A percentile compares a stretch with the other conserved stretches of the same genome.
These are phyloP conservation scores for Clonostachys rhizophaga DNA, from an alignment of 2,329 filamentous ascomycete species.

Conservation along the genomic window DNA sequence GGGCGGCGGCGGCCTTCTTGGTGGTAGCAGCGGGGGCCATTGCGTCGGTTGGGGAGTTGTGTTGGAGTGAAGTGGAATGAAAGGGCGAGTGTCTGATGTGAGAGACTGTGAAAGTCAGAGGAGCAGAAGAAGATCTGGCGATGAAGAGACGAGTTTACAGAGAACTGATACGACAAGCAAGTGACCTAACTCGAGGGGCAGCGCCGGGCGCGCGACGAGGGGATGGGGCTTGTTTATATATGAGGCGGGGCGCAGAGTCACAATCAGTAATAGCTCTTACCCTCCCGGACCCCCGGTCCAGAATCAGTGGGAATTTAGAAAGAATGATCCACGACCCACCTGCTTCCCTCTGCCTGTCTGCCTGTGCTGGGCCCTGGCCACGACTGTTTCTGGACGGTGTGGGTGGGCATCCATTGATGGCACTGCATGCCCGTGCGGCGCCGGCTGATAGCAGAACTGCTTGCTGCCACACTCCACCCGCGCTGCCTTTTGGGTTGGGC, in stretches of 20 bases:
- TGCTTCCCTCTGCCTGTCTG: not conserved
- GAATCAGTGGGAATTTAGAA: not conserved
- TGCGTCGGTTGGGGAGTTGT: slow-evolving; percentile 19
- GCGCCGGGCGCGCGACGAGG: slow-evolving; percentile 45
- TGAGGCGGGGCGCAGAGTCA: slow-evolving; percentile 46
- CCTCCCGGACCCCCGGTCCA: not conserved
- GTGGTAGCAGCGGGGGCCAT: slow-evolving; percentile 42
- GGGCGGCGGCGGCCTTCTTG: slow-evolving; percentile 45
- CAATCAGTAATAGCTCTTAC: slow-evolving; percentile 43
- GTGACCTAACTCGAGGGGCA: slow-evolving; percentile 14
- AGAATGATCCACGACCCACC: slow-evolving; percentile 5
- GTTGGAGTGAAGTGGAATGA: slow-evolving; percentile 11
- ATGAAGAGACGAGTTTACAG: slow-evolving; percentile 16
- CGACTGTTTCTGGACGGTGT: too few species aligned
- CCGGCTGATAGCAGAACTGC: too few species aligned
- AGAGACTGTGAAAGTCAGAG: slow-evolving; percentile 10
- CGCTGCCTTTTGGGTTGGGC: too few species aligned
- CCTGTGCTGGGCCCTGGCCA: too few species aligned
- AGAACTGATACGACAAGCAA: slow-evolving; percentile 10
- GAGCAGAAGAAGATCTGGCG: slow-evolving; percentile 6
- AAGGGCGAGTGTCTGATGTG: slow-evolving; percentile 9
- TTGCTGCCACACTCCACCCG: too few species aligned
- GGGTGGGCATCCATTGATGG: too few species aligned
- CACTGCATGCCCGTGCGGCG: too few species aligned
- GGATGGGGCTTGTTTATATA: slow-evolving; percentile 56